Evolutionary conservation across 164 flowering plant genomes (phyloP).

Genomic region (Malania oleifera): DNA sequence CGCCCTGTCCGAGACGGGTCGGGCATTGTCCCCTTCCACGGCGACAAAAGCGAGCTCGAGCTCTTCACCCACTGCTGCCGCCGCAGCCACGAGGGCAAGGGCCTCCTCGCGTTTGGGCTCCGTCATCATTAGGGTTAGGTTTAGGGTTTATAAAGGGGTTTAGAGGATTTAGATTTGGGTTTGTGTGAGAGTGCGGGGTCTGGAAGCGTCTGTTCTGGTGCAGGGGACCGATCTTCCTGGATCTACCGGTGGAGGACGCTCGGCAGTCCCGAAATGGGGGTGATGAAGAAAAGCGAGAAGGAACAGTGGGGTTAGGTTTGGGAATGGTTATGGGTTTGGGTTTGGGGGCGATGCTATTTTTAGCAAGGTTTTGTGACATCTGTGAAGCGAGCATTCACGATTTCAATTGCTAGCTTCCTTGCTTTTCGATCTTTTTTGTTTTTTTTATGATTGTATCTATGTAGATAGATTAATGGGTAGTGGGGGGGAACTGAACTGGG

Average conservation of each 20-base stretch:
- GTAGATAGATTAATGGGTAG: background rate
- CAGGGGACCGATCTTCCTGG: too few relatives aligned
- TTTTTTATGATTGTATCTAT: background rate
- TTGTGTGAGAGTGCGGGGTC: slow-evolving; percentile 8
- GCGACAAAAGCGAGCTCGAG: slow-evolving; percentile 14
- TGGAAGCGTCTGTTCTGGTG: too few relatives aligned
- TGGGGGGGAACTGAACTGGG: slow-evolving; percentile 4
- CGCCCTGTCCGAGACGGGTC: slow-evolving; percentile 11
- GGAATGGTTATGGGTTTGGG: too few relatives aligned
- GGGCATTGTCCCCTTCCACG: slow-evolving; percentile 14
- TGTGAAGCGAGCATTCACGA: slow-evolving; percentile 21
- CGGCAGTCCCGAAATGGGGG: slow-evolving; percentile 24
- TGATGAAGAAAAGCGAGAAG: background rate
- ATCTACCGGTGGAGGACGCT: slow-evolving; percentile 18
- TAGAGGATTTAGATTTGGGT: slow-evolving; percentile 4
- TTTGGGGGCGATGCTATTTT: slow-evolving; percentile 16
- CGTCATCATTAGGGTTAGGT: slow-evolving; percentile 1
- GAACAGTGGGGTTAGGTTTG: background rate
- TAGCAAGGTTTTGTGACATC: slow-evolving; percentile 28
- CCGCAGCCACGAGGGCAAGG: slow-evolving; percentile 8
- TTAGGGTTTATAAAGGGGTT: background rate
- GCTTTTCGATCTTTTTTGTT: background rate
- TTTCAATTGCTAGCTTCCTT: background rate
- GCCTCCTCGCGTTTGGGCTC: slow-evolving; percentile 17
- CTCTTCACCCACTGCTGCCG: too few relatives aligned